Conservation (phyloP, 352 stramenopile genomes). For the Elongisporangium anandrum region DNA sequence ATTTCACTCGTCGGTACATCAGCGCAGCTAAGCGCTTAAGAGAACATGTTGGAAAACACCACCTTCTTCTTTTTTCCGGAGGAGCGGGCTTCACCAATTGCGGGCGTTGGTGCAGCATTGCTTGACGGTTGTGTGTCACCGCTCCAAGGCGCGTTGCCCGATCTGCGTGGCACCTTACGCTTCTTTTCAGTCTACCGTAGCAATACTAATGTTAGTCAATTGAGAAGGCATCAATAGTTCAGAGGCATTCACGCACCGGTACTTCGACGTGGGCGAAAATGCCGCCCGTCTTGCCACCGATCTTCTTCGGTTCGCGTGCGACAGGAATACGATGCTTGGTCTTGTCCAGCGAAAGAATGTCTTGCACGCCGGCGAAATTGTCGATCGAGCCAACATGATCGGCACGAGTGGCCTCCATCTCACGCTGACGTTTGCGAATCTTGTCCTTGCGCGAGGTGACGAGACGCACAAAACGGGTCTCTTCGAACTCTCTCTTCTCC, state of each 20-base stretch:
- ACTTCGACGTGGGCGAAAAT: slow-evolving; percentile 82
- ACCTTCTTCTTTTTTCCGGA: slow-evolving; percentile 76
- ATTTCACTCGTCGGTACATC: background rate
- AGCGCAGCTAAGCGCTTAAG: slow-evolving; percentile 14
- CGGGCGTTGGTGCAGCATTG: background rate
- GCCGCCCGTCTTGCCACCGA: slow-evolving; percentile 68
- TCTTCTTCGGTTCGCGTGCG: slow-evolving; percentile 45
- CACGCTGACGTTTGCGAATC: slow-evolving; percentile 81
- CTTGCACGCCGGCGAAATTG: slow-evolving; percentile 81
- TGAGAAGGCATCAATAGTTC: background rate
- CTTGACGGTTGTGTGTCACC: slow-evolving; percentile 5
- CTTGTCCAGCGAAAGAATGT: slow-evolving; percentile 73
- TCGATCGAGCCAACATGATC: slow-evolving; percentile 82
- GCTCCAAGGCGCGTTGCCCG: slow-evolving; percentile 4
- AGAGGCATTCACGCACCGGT: slow-evolving; percentile 24
- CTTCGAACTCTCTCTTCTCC: slow-evolving; percentile 83
- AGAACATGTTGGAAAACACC: slow-evolving; percentile 76
- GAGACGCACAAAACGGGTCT: slow-evolving; percentile 81
- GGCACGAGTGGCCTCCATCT: slow-evolving; percentile 65
- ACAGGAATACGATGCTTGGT: slow-evolving; percentile 62
- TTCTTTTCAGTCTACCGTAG: slow-evolving; percentile 55
- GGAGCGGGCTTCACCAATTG: slow-evolving; percentile 15
- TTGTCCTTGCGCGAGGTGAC: slow-evolving; percentile 87
- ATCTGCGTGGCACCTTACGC: slow-evolving; percentile 27
- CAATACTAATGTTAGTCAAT: background rate